Evolutionary conservation across 1,284 basidiomycete genomes (phyloP), one percentile per base, ranked within the genome.

Genomic region (Tilletia walkeri): DNA sequence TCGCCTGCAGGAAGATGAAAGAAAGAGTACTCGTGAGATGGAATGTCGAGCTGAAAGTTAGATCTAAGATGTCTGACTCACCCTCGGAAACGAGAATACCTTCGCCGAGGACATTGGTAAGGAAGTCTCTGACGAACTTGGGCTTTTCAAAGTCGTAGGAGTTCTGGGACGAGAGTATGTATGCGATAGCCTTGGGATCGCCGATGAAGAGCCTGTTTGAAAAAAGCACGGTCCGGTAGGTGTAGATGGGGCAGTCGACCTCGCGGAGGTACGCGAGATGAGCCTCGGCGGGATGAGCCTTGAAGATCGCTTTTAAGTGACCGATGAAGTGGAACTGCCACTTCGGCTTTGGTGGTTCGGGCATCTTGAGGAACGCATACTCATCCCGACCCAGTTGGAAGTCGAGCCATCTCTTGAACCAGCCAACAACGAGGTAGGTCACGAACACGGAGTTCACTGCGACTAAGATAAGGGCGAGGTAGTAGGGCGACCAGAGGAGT

Each of bases 61-160:
- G 24, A 30, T 30, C 24, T 30, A 30, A 30, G 24, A 2, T 48
- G 12, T 30, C 24, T 30, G 24, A 30, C 24, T 30, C 24, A 56
- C 53, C 53, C 53, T 56, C 53, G 20, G 53, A 56, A 24, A 56
- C 53, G 7, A 83, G 47, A 1, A 83, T 63, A 4, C 82, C 81
- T 9, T 80, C 70, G 4, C 82, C 82, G 20, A 83, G 73, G n/a
- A 78, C 66, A 38, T 72, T 70, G 45, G 74, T 73, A 30, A 82
- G 72, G 9, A 77, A 67, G 4, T 74, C 38, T 16, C 72, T 65
- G 0, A 73, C 69, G 2, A 69, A 50, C 2, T 69, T 39, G 0
- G 78, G 76, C 61, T 83, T 83, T 34, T 80, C 79, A 65, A 73
- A 83, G 6, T 71, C 68, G 69, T 83, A 82, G 9, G 18, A 24